Percentiles rank a stretch among this genome's conserved stretches.
These are phyloP conservation scores for Acorus calamus DNA, from an alignment of 106 monocot genomes.

Conservation along the genomic window DNA sequence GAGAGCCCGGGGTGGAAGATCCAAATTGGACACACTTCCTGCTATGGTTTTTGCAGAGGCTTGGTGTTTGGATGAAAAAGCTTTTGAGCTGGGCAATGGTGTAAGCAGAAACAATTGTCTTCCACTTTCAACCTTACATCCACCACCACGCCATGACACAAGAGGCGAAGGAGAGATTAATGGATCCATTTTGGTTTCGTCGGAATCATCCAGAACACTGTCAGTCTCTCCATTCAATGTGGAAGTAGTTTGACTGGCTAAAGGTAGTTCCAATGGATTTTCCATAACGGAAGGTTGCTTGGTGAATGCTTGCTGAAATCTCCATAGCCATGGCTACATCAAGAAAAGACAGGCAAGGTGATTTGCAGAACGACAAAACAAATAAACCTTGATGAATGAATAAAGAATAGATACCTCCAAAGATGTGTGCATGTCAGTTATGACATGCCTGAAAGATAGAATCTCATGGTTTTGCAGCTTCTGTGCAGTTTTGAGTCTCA, in stretches of 20 bases:
- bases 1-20: constrained; percentile 1
- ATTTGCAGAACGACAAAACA: neutral
- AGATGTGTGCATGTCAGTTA: constrained; percentile 53
- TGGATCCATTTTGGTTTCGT: constrained; percentile 25
- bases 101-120: constrained; percentile 82
- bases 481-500: constrained; percentile 16
- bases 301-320: constrained; percentile 35
- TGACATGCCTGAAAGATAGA: constrained; percentile 41
- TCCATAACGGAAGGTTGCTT: neutral
- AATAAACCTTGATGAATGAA: neutral
- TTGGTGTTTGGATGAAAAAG: constrained; percentile 11
- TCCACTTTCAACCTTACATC: constrained; percentile 40
- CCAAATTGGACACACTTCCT: neutral
- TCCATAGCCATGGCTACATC: constrained; percentile 57
- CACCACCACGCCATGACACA: constrained; percentile 56
- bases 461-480: constrained; percentile 40
- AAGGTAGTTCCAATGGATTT: constrained; percentile 1
- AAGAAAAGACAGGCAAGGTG: constrained; percentile 2
- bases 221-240: constrained; percentile 11
- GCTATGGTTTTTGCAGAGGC: constrained; percentile 14
- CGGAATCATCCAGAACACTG: neutral
- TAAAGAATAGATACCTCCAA: constrained; percentile 39
- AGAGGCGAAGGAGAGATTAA: constrained; percentile 85
- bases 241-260: constrained; percentile 8
- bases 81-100: constrained; percentile 56